A percentile compares a stretch with the other conserved stretches of the same genome.
Evolutionary conservation across 2,329 filamentous ascomycete species (phyloP).

Genomic region (Helminthosporium solani): DNA sequence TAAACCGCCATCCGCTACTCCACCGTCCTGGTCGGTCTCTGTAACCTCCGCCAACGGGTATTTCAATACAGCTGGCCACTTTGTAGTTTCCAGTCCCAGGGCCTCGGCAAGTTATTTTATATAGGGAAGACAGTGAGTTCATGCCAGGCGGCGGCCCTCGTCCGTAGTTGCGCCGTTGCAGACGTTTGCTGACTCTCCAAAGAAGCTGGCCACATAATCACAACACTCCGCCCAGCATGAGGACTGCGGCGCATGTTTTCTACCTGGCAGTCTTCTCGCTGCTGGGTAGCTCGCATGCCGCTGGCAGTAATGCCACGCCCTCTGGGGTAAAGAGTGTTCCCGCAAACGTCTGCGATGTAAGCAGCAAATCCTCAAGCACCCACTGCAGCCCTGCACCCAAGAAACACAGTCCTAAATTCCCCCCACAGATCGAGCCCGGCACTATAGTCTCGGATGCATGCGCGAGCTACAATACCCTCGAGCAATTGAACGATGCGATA

Average conservation of each 20-base stretch:
- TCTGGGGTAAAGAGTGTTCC: constrained; percentile 43
- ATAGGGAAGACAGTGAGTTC: constrained; percentile 28
- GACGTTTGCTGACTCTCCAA: constrained; percentile 39
- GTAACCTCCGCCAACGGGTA: constrained; percentile 18
- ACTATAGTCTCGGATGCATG: constrained; percentile 92
- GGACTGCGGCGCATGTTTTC: constrained; percentile 56
- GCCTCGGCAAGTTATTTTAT: constrained; percentile 20
- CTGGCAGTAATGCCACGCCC: constrained; percentile 29
- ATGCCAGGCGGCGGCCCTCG: constrained; percentile 13
- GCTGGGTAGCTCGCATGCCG: constrained; percentile 51
- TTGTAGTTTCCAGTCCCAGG: constrained; percentile 27
- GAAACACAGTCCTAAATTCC: constrained; percentile 38
- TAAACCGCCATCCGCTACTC: constrained; percentile 22
- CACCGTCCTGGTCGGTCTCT: constrained; percentile 13
- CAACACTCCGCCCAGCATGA: constrained; percentile 46
- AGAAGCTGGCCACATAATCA: constrained; percentile 19
- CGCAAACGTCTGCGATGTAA: constrained; percentile 58
- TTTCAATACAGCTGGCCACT: constrained; percentile 43
- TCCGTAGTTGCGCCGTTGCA: constrained; percentile 21
- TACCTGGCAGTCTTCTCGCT: constrained; percentile 64
- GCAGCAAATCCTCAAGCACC: constrained; percentile 35
- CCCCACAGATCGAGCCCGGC: constrained; percentile 75
- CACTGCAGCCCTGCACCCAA: constrained; percentile 14
- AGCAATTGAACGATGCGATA: constrained; percentile 75
- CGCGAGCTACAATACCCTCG: constrained; percentile 88